phyloP scores from a whole-genome alignment of 305 asterid genomes.

The Rubia tinctorum region DNA sequence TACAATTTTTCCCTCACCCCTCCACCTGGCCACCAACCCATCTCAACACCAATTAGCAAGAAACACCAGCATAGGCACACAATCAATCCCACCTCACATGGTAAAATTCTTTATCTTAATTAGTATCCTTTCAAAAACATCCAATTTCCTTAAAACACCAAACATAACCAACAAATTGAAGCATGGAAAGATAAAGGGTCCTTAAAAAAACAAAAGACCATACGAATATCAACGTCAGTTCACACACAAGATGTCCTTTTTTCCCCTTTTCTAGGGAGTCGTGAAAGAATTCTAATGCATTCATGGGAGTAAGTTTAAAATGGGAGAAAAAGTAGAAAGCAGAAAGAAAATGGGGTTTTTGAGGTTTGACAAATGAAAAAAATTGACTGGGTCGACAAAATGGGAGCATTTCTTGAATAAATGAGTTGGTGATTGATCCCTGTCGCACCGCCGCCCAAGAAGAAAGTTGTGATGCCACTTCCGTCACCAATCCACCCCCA shows the following conservation, averaged over 20 bases:
- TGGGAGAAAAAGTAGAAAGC: not conserved
- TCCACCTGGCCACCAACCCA: no score
- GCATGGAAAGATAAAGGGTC: not conserved
- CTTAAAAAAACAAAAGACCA: not conserved
- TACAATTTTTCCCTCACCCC: no score
- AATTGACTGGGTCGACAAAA: slow-evolving; percentile 2
- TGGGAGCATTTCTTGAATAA: not conserved
- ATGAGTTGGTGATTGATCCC: slow-evolving; percentile 5
- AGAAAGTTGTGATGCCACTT: no score
- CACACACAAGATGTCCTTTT: not conserved
- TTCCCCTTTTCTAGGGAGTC: not conserved
- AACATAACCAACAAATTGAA: not conserved
- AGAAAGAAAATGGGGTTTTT: no score
- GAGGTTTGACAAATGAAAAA: not conserved
- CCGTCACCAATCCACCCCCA: no score
- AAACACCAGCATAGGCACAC: slow-evolving; percentile 52
- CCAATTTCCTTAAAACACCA: slow-evolving; percentile 13
- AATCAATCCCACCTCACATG: slow-evolving; percentile 36
- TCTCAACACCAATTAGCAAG: slow-evolving; percentile 44
- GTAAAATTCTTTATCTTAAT: slow-evolving; percentile 26
- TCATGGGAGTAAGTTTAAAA: not conserved
- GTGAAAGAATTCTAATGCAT: not conserved
- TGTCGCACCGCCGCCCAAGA: no score
- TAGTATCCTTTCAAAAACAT: slow-evolving; percentile 19
- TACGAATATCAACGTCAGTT: not conserved